Evolutionary conservation across 345 rosid genomes (phyloP).

Genomic region (Hirschfeldia incana): DNA sequence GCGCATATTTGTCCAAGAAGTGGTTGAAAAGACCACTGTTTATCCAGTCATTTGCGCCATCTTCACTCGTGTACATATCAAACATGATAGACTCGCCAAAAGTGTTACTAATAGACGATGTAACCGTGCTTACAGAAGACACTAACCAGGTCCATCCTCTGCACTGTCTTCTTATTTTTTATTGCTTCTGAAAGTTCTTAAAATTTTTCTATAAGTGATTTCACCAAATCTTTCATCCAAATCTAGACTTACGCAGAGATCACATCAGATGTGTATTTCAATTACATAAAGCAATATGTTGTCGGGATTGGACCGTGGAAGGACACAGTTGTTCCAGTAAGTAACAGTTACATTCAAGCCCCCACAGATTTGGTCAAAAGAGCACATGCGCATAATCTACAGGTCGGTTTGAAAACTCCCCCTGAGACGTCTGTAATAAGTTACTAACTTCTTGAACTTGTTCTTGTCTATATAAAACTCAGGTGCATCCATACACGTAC

Average conservation of each 20-base stretch:
- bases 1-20: constrained; percentile 71
- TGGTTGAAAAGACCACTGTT: constrained; percentile 81
- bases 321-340: constrained; percentile 75
- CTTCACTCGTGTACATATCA: constrained; percentile 74
- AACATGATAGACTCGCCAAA: constrained; percentile 51
- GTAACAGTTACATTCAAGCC: constrained; percentile 53
- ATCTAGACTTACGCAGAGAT: constrained; percentile 78
- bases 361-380: constrained; percentile 87
- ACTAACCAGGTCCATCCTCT: constrained; percentile 73
- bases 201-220: background rate
- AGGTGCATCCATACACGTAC: constrained; percentile 95
- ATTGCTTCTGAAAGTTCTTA: background rate
- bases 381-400: constrained; percentile 72
- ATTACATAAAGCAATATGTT: constrained; percentile 73
- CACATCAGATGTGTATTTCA: constrained; percentile 77
- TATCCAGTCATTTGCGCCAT: constrained; percentile 93
- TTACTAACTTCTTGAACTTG: too few species aligned
- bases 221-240: background rate
- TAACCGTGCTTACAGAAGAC: constrained; percentile 69
- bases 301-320: constrained; percentile 99
- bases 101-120: constrained; percentile 70
- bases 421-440: background rate
- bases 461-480: constrained; percentile 1
- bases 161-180: background rate
- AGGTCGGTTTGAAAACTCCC: constrained; percentile 46